A percentile compares a stretch with the other conserved stretches of the same genome.
phyloP scores from a whole-genome alignment of 345 rosid genomes.

The Toxicodendron radicans region DNA sequence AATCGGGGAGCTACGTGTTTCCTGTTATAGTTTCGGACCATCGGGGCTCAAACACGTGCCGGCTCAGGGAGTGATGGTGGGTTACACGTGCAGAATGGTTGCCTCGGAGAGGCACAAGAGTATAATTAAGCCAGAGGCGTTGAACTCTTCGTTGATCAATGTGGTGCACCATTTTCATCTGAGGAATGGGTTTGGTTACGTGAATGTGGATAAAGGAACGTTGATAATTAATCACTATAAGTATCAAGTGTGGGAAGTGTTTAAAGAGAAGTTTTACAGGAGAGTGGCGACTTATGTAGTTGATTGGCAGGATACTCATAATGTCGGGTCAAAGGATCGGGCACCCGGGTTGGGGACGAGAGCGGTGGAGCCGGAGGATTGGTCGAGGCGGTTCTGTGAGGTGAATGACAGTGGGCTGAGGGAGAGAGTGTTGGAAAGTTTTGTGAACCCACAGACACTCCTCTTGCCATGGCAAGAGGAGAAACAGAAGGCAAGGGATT shows the following conservation, averaged over 20 bases:
- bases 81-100: constrained; percentile 68
- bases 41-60: constrained; percentile 58
- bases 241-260: constrained; percentile 91
- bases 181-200: constrained; percentile 38
- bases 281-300: constrained; percentile 90
- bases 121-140: constrained; percentile 67
- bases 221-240: constrained; percentile 84
- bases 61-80: constrained; percentile 46
- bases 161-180: constrained; percentile 87
- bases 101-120: constrained; percentile 89
- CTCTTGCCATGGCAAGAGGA: constrained; percentile 58
- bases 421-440: constrained; percentile 47
- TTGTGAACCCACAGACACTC: constrained; percentile 32
- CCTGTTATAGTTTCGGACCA: constrained; percentile 78
- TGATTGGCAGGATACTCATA: constrained; percentile 78
- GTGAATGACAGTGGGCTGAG: constrained; percentile 66
- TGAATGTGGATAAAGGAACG: constrained; percentile 43
- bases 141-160: constrained; percentile 70
- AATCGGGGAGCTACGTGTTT: constrained; percentile 54
- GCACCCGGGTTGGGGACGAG: constrained; percentile 83
- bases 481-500: not conserved
- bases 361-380: constrained; percentile 74
- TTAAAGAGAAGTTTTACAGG: constrained; percentile 79
- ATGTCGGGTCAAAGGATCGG: constrained; percentile 80
- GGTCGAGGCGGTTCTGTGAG: constrained; percentile 78